Conservation (phyloP, 2,329 filamentous ascomycete species). For the Colletotrichum godetiae region DNA sequence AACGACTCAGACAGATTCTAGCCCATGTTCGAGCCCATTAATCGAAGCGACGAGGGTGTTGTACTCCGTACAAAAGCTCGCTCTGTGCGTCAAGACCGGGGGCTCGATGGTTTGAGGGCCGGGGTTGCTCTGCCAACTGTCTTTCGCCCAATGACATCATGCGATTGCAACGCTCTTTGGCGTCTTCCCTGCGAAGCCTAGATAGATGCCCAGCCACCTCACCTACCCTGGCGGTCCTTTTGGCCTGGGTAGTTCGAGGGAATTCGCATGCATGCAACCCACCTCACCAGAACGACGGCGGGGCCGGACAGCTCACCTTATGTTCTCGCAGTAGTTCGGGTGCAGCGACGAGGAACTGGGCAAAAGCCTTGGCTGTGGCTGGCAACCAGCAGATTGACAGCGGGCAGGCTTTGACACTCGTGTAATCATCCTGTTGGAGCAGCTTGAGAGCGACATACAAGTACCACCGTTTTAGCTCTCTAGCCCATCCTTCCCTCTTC, state of each 20-base stretch:
- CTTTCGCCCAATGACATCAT: constrained; percentile 32
- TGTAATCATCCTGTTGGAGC: not conserved
- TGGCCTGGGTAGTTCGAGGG: not conserved
- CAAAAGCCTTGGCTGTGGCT: not conserved
- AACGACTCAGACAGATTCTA: constrained; percentile 50
- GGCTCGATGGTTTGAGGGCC: not conserved
- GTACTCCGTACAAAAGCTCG: not conserved
- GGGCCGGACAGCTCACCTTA: constrained; percentile 10
- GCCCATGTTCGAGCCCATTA: constrained; percentile 48
- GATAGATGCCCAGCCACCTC: constrained; percentile 33
- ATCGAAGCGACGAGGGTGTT: not conserved
- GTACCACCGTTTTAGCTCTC: not conserved
- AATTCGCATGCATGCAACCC: constrained; percentile 21
- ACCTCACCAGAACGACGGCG: constrained; percentile 10
- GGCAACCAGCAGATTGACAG: not conserved
- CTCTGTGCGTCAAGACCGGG: not conserved
- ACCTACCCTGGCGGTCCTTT: not conserved
- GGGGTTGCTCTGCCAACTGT: constrained; percentile 34
- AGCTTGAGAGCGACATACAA: not conserved
- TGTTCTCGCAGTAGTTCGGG: not conserved
- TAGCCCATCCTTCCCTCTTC: not conserved
- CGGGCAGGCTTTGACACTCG: not conserved
- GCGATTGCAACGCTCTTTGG: not conserved
- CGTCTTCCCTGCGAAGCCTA: not conserved
- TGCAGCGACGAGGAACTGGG: constrained; percentile 12